A percentile compares a stretch with the other conserved stretches of the same genome.
These are phyloP conservation scores for Chlorella vulgaris DNA, from an alignment of 139 green algal genomes.

Conservation along the genomic window DNA sequence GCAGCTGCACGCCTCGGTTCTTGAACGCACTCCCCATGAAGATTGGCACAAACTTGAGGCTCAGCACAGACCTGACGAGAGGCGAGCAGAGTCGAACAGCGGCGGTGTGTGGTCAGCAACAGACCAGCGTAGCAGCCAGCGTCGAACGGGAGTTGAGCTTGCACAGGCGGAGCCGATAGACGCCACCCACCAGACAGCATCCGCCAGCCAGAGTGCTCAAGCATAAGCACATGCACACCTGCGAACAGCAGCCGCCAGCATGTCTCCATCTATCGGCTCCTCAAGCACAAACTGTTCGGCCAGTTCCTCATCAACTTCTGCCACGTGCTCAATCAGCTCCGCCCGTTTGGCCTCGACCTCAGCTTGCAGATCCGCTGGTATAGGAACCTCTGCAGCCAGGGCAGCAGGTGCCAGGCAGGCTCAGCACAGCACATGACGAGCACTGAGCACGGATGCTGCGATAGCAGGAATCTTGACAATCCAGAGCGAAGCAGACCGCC, in stretches of 20 bases:
- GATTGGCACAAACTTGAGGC: conserved; percentile 85
- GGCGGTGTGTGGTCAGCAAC: not conserved
- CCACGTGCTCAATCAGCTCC: conserved; percentile 79
- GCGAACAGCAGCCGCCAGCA: conserved; percentile 78
- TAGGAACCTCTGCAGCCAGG: conserved; percentile 56
- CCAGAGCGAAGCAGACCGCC: no score
- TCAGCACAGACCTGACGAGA: conserved; percentile 48
- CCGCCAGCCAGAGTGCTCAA: not conserved
- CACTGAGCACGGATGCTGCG: not conserved
- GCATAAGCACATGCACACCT: conserved; percentile 31
- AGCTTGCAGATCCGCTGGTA: conserved; percentile 70
- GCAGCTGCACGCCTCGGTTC: conserved; percentile 74
- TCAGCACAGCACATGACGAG: not conserved
- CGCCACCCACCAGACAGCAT: not conserved
- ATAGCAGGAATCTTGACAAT: no score
- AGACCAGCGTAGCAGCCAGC: not conserved
- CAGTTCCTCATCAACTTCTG: conserved; percentile 91
- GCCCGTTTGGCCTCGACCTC: conserved; percentile 61
- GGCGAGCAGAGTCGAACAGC: no score
- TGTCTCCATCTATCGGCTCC: conserved; percentile 67
- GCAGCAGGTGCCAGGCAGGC: not conserved
- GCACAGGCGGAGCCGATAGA: not conserved
- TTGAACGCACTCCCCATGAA: conserved; percentile 93
- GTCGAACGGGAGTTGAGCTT: not conserved
- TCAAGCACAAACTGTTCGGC: conserved; percentile 92